Evolutionary conservation across 2,329 filamentous ascomycete species (phyloP), one percentile per base, ranked within the genome.

Genomic region (Rutstroemia sp.): DNA sequence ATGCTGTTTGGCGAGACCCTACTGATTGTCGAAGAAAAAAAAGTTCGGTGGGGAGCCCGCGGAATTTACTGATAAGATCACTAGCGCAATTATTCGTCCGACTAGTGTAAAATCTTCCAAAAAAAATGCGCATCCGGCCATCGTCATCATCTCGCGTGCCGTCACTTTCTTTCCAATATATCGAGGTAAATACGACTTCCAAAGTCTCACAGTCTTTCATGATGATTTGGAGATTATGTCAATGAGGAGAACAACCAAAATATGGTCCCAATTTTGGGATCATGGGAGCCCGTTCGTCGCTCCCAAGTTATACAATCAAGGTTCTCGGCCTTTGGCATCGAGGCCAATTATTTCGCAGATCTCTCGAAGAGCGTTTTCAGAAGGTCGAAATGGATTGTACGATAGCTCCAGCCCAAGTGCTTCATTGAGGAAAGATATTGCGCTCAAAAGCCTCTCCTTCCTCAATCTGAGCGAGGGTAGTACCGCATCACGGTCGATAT

Each of bases 361-460:
- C 51, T 51, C 60, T 17, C 58, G 44, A 51, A 52, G 58, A 59
- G 44, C 54, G 2, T 63, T 64, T 58, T 63, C 60, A 8, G 58
- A 60, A 53, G 58, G 44, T 44, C 60, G 56, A 50, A 58, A 60
- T 5, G 57, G 53, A 49, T 7, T 47, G 57, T 67, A 68, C 69
- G 69, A 62, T 60, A 69, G 48, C 69, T 70, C 57, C 63, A 68
- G 25, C 68, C 70, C 56, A 73, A 76, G 65, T 19, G 52, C 45
- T 48, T 52, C 57, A 12, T 70, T 76, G 23, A 75, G 75, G 10
- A 75, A 73, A 57, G 78, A 76, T 64, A 79, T 80, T 64, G 76
- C 78, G 36, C 81, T 79, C 1, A 77, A 80, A 23, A 76, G 80
- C 5, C 70, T 82, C 38, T 70, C 83, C 25, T 74, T 82, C 16